A percentile compares a stretch with the other conserved stretches of the same genome.
Evolutionary conservation across 805 yeast genomes (phyloP).

Genomic region (Saccharomycopsis selenospora): DNA sequence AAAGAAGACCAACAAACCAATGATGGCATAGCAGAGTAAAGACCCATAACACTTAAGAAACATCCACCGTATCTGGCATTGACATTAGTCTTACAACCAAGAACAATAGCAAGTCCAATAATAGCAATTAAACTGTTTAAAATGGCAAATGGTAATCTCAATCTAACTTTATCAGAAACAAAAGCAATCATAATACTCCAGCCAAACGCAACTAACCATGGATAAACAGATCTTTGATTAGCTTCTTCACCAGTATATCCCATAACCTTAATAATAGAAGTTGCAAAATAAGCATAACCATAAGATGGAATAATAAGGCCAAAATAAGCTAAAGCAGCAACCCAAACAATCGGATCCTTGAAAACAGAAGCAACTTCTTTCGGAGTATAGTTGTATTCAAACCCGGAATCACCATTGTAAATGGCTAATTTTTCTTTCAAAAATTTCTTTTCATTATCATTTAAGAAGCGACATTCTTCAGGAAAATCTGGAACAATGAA

Average conservation of each 20-base stretch:
- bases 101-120: constrained; percentile 49
- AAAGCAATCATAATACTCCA: constrained; percentile 54
- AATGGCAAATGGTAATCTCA: constrained; percentile 39
- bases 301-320: constrained; percentile 65
- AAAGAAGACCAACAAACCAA: constrained; percentile 60
- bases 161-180: constrained; percentile 47
- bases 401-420: constrained; percentile 45
- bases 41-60: constrained; percentile 51
- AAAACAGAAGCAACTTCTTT: constrained; percentile 42
- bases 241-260: constrained; percentile 67
- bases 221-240: constrained; percentile 76
- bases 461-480: constrained; percentile 52
- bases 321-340: constrained; percentile 56
- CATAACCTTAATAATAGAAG: constrained; percentile 53
- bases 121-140: constrained; percentile 34
- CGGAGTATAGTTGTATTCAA: constrained; percentile 39
- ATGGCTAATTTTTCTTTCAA: constrained; percentile 52
- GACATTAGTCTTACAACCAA: constrained; percentile 34
- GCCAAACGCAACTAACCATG: constrained; percentile 76
- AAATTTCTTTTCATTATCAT: constrained; percentile 44
- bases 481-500: constrained; percentile 66
- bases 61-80: constrained; percentile 55
- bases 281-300: constrained; percentile 69
- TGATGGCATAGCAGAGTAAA: constrained; percentile 62
- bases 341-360: constrained; percentile 52